Evolutionary conservation across 805 yeast genomes (phyloP), one percentile per base, ranked within the genome.

Genomic region (Candida oleophila): DNA sequence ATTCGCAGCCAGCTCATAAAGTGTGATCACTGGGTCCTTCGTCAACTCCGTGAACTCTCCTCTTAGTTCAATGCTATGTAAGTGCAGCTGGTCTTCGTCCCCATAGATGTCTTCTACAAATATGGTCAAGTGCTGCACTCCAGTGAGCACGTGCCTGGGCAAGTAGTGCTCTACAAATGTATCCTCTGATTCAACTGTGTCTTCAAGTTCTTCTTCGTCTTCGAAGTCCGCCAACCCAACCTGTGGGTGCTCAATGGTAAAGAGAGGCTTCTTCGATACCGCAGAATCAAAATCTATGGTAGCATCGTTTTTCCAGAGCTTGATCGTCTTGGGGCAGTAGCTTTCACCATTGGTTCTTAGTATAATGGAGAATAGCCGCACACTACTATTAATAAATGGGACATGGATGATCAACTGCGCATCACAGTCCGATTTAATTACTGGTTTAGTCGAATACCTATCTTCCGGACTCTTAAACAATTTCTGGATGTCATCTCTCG

Each of bases 1-100:
- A 61, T 91, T 91, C 2, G 97, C 94, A 0, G 96, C 95, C 46
- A 90, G 80, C 65, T 92, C 98, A 63, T 91, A 92, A 18, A 87
- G 59, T 0, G 96, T 75, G 14, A 86, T 74, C 15, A 89, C 80
- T 0, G 96, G 96, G 37, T 86, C 88, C 50, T 76, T 77, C 28
- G 70, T 62, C 42, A 86, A 61, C 33, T 75, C 79, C 4, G 78
- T 71, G 49, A 64, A 76, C 52, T 81, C 86, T 1, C 98, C 98
- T 40, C 97, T 71, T 21, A 92, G 63, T 47, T 95, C 97, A 38
- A 91, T 65, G 54, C 82, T 85, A 54, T 83, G 83, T 2, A 91
- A 45, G 45, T 73, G 77, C 3, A 83, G 73, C 20, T 73, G 68
- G 4, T 69, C 82, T 2, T 78, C 78, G 71, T 87, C 62, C 7